These are phyloP conservation scores for Curvularia spicifera DNA, from an alignment of 2,329 filamentous ascomycete species.

Conservation along the genomic window DNA sequence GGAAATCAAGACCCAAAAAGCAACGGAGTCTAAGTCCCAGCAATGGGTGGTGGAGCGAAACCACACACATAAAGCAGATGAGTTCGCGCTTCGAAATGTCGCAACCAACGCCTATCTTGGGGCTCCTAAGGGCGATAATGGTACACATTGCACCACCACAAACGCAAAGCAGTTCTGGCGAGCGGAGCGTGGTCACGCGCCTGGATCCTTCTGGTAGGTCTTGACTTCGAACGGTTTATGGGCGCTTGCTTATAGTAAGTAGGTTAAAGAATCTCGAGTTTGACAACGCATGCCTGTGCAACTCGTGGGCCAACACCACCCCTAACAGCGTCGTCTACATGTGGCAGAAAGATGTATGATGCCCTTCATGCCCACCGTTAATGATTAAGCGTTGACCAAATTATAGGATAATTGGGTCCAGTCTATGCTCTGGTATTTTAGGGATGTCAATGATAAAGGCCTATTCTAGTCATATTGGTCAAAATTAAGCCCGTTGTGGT, in stretches of 20 bases:
- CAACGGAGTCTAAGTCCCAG: not conserved
- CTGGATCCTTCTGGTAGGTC: conserved; percentile 6
- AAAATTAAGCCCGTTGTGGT: not conserved
- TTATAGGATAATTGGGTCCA: not conserved
- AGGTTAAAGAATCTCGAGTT: not conserved
- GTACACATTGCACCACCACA: not conserved
- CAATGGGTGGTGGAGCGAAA: not conserved
- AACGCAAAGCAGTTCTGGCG: conserved; percentile 7
- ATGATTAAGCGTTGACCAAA: not conserved
- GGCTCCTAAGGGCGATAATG: not conserved
- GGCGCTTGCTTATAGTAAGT: not conserved
- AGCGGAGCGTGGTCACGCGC: conserved; percentile 4
- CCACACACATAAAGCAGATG: not conserved
- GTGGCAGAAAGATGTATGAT: not conserved
- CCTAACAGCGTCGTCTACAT: not conserved
- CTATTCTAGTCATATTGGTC: not conserved
- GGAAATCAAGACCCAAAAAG: not conserved
- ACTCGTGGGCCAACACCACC: not conserved
- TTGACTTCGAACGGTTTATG: not conserved
- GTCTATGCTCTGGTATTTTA: not conserved
- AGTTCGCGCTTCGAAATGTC: not conserved
- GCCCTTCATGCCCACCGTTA: not conserved
- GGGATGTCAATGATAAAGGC: not conserved
- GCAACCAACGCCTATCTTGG: not conserved
- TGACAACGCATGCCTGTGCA: not conserved